Evolutionary conservation across 371 early-diverging fungal species (phyloP), one percentile per base, ranked within the genome.

Genomic region (Catenaria anguillulae): DNA sequence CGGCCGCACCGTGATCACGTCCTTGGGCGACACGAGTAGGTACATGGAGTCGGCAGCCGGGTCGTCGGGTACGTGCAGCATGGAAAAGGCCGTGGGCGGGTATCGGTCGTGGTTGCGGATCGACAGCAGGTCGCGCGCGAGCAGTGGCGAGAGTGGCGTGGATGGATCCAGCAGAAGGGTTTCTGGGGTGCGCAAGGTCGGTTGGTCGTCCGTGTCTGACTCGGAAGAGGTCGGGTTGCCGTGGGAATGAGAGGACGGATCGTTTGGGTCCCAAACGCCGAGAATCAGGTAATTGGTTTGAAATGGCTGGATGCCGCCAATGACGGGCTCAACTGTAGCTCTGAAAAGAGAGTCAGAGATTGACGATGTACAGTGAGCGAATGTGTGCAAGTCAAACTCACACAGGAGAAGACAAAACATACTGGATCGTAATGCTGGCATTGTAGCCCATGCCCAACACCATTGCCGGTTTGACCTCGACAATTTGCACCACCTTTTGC

Each of bases 11-110:
- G 85, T 77, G 33, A 97, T 81, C 24, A 96, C 75, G 70, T 93
- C 93, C 70, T 91, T 92, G 15, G 95, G 96, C 13, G 91, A 88
- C 46, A 90, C 76, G 0, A 97, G 78, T 66, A 88, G 91, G 70
- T 85, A 93, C 75, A 78, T 75, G 31, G 67, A 60, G 21, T 84
- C 82, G 37, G 35, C 26, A 23, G 58, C 12, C 45, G n/a, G n/a
- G n/a, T n/a, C n/a, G n/a, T n/a, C n/a, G n/a, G n/a, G n/a, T n/a
- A 33, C 5, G 5, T 15, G 10, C 70, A 77, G 80, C 34, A 96
- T 77, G 26, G 79, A 78, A 69, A 95, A 97, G 67, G 95, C 95
- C 66, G 91, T 93, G 23, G 94, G 84, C 67, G 88, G 89, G 67
- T 85, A 88, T 55, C 84, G 80, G 59, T 86, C 85, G 64, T 79